A percentile compares a stretch with the other conserved stretches of the same genome.
Evolutionary conservation across 2,329 filamentous ascomycete genomes (phyloP).

Genomic region (Proliferodiscus dingleyae): DNA sequence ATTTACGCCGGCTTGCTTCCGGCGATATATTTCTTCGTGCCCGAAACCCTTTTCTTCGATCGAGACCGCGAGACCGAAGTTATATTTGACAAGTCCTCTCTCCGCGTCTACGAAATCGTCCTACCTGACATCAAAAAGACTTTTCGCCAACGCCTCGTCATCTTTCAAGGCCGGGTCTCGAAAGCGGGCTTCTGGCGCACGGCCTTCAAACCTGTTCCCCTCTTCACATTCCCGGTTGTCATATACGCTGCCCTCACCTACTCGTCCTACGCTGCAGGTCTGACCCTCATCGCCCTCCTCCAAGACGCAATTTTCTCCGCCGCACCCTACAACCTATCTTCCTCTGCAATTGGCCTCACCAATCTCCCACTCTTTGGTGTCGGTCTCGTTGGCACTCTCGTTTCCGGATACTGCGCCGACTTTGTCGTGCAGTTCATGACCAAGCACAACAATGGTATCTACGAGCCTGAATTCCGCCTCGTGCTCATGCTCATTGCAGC

Average conservation of each 20-base stretch:
- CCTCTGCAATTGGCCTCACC: constrained; percentile 19
- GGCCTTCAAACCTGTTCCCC: constrained; percentile 40
- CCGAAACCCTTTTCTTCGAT: constrained; percentile 37
- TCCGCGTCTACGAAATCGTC: constrained; percentile 22
- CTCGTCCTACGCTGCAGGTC: constrained; percentile 19
- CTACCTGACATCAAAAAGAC: constrained; percentile 30
- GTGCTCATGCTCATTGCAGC: constrained; percentile 34
- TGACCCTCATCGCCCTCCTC: constrained; percentile 24
- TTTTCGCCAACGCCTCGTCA: constrained; percentile 31
- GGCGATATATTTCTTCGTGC: constrained; percentile 40
- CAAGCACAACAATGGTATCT: constrained; percentile 45
- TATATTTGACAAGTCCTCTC: constrained; percentile 24
- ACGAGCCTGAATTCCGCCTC: constrained; percentile 49
- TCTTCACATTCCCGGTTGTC: constrained; percentile 47
- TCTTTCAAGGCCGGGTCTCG: constrained; percentile 37
- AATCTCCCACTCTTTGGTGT: constrained; percentile 20
- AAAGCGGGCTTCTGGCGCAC: constrained; percentile 36
- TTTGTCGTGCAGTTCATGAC: constrained; percentile 39
- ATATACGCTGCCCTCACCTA: constrained; percentile 24
- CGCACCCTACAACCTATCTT: constrained; percentile 18
- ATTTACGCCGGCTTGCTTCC: constrained; percentile 38
- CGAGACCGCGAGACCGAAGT: constrained; percentile 15
- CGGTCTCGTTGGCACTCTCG: constrained; percentile 31
- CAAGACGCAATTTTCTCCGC: constrained; percentile 22
- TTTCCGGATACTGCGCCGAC: constrained; percentile 34